Conservation (phyloP, 2,329 filamentous ascomycete species). For the Diaporthe ampelina region DNA sequence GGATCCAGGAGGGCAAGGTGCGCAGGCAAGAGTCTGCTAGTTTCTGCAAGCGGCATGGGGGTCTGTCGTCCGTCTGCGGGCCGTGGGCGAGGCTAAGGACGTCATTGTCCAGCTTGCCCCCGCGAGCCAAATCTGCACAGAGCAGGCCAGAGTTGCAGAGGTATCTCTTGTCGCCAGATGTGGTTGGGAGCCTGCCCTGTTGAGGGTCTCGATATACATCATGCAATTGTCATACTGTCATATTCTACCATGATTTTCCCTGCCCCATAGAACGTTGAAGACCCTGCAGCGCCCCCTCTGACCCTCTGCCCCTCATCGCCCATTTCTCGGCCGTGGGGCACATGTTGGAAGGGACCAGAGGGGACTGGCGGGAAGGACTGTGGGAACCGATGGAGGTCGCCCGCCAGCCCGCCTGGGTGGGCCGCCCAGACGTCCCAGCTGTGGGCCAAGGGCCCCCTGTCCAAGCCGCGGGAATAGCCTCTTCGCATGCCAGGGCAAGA, state of each 20-base stretch:
- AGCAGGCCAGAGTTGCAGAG: background rate
- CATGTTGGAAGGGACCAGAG: background rate
- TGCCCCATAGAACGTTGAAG: too few species aligned
- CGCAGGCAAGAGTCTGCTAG: slow-evolving; percentile 35
- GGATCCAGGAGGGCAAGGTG: background rate
- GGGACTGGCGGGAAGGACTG: background rate
- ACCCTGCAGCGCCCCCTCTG: slow-evolving; percentile 10
- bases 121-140: background rate
- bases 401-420: slow-evolving; percentile 13
- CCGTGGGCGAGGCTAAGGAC: slow-evolving; percentile 33
- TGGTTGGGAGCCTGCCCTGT: slow-evolving; percentile 4
- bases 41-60: slow-evolving; percentile 39
- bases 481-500: slow-evolving; percentile 25
- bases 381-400: background rate
- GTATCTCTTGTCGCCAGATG: background rate
- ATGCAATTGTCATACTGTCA: slow-evolving; percentile 18
- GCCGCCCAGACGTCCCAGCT: slow-evolving; percentile 13
- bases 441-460: slow-evolving; percentile 27
- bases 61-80: slow-evolving; percentile 23
- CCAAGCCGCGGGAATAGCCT: slow-evolving; percentile 22
- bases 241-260: background rate
- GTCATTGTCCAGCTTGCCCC: slow-evolving; percentile 35
- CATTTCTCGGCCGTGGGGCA: slow-evolving; percentile 24
- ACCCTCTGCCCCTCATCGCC: background rate
- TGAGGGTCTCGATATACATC: slow-evolving; percentile 23